A percentile compares a stretch with the other conserved stretches of the same genome.
Evolutionary conservation across 495 filamentous ascomycete species (phyloP).

Genomic region (Penicillium antarcticum): DNA sequence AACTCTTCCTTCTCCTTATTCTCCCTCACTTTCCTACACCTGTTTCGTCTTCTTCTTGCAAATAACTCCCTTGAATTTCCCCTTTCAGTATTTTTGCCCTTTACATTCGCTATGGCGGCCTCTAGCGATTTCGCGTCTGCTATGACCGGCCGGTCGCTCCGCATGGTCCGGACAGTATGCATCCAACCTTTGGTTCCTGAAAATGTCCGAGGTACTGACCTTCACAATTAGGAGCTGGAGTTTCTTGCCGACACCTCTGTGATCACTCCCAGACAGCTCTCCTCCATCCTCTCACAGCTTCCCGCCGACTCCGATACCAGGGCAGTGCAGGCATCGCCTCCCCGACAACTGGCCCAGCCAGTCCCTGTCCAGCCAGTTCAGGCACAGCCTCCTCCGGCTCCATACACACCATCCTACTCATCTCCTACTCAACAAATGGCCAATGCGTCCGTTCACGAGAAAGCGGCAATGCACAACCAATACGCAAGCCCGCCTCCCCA

Average conservation of each 20-base stretch:
- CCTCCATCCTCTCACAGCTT: slow-evolving; percentile 67
- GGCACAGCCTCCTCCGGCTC: slow-evolving; percentile 32
- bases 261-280: slow-evolving; percentile 67
- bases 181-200: slow-evolving; percentile 4
- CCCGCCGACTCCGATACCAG: slow-evolving; percentile 53
- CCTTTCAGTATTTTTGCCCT: neutral
- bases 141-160: slow-evolving; percentile 77
- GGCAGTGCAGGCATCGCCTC: slow-evolving; percentile 9
- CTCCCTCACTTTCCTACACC: too few species aligned
- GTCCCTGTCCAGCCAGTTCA: slow-evolving; percentile 31
- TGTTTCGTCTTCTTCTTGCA: too few species aligned
- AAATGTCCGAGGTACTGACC: slow-evolving; percentile 5
- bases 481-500: slow-evolving; percentile 44
- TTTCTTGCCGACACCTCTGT: slow-evolving; percentile 75
- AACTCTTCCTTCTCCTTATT: too few species aligned
- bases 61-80: neutral
- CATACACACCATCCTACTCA: slow-evolving; percentile 42
- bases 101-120: slow-evolving; percentile 31
- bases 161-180: slow-evolving; percentile 78
- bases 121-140: slow-evolving; percentile 38
- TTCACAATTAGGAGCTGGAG: slow-evolving; percentile 73
- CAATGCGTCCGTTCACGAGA: slow-evolving; percentile 50
- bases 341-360: slow-evolving; percentile 12
- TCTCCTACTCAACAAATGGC: slow-evolving; percentile 44
- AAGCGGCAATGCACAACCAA: slow-evolving; percentile 50